Conservation (phyloP, 345 rosid genomes). For the Clarkia xantiana region DNA sequence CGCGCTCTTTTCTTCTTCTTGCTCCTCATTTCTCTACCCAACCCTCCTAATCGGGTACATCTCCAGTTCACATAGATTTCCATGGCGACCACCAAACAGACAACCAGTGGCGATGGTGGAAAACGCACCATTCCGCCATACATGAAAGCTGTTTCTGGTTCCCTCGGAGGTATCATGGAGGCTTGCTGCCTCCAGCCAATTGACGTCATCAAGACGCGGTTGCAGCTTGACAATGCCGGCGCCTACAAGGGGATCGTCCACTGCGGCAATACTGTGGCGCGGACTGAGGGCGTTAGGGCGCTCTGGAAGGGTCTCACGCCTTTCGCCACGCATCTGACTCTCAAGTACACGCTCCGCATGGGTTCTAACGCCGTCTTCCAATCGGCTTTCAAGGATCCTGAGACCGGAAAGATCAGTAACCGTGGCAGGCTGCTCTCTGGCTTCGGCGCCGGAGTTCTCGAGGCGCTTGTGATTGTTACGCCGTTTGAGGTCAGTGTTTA, state of each 20-base stretch:
- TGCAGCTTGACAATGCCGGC: slow-evolving; percentile 67
- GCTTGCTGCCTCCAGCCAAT: slow-evolving; percentile 87
- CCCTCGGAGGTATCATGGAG: slow-evolving; percentile 81
- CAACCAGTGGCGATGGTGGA: not conserved
- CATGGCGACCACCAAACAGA: slow-evolving; percentile 6
- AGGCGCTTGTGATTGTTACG: slow-evolving; percentile 83
- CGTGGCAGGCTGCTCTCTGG: slow-evolving; percentile 52
- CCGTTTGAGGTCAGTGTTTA: slow-evolving; percentile 62
- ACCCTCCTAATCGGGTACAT: not conserved
- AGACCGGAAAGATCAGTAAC: slow-evolving; percentile 56
- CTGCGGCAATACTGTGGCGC: slow-evolving; percentile 57
- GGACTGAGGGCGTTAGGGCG: slow-evolving; percentile 71
- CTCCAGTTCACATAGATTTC: not conserved
- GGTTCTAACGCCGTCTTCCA: slow-evolving; percentile 83
- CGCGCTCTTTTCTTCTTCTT: slow-evolving; percentile 4
- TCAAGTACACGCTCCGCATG: slow-evolving; percentile 82
- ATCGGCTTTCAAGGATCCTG: slow-evolving; percentile 58
- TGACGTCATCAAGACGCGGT: slow-evolving; percentile 83
- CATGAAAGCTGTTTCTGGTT: slow-evolving; percentile 87
- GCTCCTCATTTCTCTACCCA: not conserved
- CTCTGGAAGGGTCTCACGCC: slow-evolving; percentile 95
- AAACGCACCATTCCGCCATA: slow-evolving; percentile 49
- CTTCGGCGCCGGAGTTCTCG: slow-evolving; percentile 92
- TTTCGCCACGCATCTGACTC: slow-evolving; percentile 84
- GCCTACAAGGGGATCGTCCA: slow-evolving; percentile 63